Conservation (phyloP, 768 basidiomycete genomes). For the Lactifluus pinguis region DNA sequence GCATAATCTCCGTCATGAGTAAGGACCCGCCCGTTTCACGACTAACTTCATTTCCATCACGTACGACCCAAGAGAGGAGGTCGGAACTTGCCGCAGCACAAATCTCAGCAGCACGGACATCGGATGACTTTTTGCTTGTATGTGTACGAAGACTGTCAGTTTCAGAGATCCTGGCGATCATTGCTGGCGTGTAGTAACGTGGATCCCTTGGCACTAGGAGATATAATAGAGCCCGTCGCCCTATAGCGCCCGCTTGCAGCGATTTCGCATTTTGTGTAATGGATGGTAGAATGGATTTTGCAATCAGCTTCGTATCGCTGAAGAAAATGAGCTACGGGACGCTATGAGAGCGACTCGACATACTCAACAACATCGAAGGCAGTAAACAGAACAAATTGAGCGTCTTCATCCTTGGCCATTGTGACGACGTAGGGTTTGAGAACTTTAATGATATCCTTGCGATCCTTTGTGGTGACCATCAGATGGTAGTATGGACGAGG, state of each 20-base stretch:
- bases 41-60: conserved; percentile 51
- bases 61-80: conserved; percentile 60
- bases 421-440: conserved; percentile 85
- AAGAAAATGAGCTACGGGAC: not conserved
- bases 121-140: conserved; percentile 79
- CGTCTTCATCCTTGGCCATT: conserved; percentile 84
- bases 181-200: conserved; percentile 80
- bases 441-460: conserved; percentile 84
- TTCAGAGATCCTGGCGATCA: conserved; percentile 60
- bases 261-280: conserved; percentile 51
- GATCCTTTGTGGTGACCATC: conserved; percentile 42
- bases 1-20: conserved; percentile 72
- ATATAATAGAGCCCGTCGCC: conserved; percentile 75
- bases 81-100: conserved; percentile 63
- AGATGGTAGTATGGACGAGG: not conserved
- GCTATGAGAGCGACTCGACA: conserved; percentile 21
- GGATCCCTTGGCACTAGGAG: conserved; percentile 75
- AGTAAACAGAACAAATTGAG: conserved; percentile 83
- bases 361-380: conserved; percentile 88
- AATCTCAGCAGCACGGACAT: conserved; percentile 59
- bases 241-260: conserved; percentile 56
- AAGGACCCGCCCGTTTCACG: conserved; percentile 76
- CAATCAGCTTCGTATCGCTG: conserved; percentile 85
- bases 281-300: conserved; percentile 68
- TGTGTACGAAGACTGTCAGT: conserved; percentile 57